Base-by-base conservation (phyloP, 345 rosid species). In the Crucihimalaya himalaica region DNA sequence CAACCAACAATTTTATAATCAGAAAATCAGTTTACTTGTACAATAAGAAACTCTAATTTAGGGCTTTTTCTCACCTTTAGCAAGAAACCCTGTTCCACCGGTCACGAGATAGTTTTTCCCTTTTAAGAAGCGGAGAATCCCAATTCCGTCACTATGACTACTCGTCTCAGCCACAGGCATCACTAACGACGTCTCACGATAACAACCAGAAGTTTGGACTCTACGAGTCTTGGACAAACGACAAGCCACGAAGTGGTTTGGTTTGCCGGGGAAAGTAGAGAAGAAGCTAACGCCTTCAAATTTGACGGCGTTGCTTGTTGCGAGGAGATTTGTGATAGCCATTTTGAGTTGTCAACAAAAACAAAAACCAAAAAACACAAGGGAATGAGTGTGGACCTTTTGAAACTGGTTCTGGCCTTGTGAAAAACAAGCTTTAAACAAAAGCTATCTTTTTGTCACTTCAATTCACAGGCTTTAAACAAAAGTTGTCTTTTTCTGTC, bases 41-140 rank as follows among this genome's bases (percentile, higher is more conserved):
- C 5, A 39, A 39, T 2, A 59, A 67, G 46, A 57, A 65, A 13
- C 34, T 16, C 32, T 48, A 15, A 27, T 35, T 27, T 37, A 37
- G 72, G 0, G 13, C 35, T 21, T n/a, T 6, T 6, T 21, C 10
- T 48, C n/a, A 76, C 82, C 63, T 66, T 83, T 83, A 13, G 34
- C 86, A 40, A 83, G 80, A 50, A 80, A 83, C 8, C 86, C 84
- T 37, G 82, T 71, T 32, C 71, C 82, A 21, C 86, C 86, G 1
- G 81, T 79, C 47, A 81, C 19, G 3, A 83, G 52, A 67, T 81
- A 72, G 68, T 53, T 78, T 45, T 83, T 83, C 12, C 74, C 61
- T 70, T 63, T 63, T 0, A 79, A 59, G 53, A 79, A 79, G 45
- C 47, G 31, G 18, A 51, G 1, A 10, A 79, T 56, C 53, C 65